Percentiles rank a stretch among this genome's conserved stretches.
Conservation (phyloP, 441 rosid genomes). For the Euphorbia corollata region DNA sequence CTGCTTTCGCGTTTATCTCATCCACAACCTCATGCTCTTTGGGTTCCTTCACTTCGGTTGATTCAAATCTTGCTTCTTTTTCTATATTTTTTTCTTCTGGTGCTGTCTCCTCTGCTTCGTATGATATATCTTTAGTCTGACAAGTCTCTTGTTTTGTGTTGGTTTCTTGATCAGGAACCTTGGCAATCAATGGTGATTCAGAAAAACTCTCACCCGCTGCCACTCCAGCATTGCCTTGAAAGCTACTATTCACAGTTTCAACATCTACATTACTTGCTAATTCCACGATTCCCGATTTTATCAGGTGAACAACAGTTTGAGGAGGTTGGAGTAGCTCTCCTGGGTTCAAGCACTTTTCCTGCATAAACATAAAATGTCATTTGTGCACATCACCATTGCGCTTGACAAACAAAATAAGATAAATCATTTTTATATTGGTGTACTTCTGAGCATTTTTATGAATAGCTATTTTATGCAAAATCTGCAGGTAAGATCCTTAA, state of each 20-base stretch:
- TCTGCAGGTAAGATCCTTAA: too few species aligned
- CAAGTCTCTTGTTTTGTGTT: constrained; percentile 15
- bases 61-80: constrained; percentile 17
- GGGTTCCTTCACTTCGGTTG: constrained; percentile 18
- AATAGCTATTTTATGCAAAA: too few species aligned
- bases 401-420: not conserved
- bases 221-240: constrained; percentile 26
- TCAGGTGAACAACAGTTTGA: constrained; percentile 24
- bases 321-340: constrained; percentile 22
- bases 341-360: constrained; percentile 29
- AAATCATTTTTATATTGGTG: too few species aligned
- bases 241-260: constrained; percentile 18
- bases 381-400: constrained; percentile 1
- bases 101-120: constrained; percentile 21
- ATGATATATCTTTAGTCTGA: constrained; percentile 19
- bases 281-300: constrained; percentile 21
- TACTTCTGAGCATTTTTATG: too few species aligned
- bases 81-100: constrained; percentile 24
- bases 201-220: constrained; percentile 33
- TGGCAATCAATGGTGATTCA: constrained; percentile 32
- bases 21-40: constrained; percentile 21
- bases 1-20: constrained; percentile 18
- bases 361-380: constrained; percentile 18
- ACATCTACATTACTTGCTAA: constrained; percentile 8
- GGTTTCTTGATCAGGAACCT: constrained; percentile 26